Evolutionary conservation across 2,329 filamentous ascomycete species (phyloP), one percentile per base, ranked within the genome.

Genomic region (Beauveria pseudobassiana): DNA sequence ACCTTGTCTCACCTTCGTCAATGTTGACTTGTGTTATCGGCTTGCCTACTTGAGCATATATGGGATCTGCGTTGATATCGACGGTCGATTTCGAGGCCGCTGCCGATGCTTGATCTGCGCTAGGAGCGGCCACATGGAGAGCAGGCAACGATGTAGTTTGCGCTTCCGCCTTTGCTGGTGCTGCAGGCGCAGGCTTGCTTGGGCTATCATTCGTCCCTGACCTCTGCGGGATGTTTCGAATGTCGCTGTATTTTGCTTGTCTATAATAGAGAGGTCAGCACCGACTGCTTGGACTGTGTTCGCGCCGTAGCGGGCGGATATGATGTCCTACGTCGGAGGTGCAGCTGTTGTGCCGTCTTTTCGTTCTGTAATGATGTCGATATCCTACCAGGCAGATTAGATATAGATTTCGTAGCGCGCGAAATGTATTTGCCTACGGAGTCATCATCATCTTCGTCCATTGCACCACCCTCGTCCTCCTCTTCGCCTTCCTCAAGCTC

Each of bases 41-140:
- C 68, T 95, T 93, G 67, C 96, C 95, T 24, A 87, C 87, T 3
- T 82, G 80, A 20, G 89, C 86, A 73, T 96, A 93, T 2, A 89
- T 77, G 0, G 95, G 93, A 65, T 92, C 90, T 4, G 83, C 88
- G 73, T 96, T 86, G 59, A 97, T 84, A 70, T 98, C 90, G 65
- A 98, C 84, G 54, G 86, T 93, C 14, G 92, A 96, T 62, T 88
- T 93, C 46, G 88, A 78, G 74, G 91, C 78, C 73, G 95, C 78
- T 67, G 87, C 77, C 1, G 84, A 83, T 55, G 85, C 83, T 64
- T 79, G 69, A 65, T 82, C 75, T 74, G 77, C 82, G 74, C 77
- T 84, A 4, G 76, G 74, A 1, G 71, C 69, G 20, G 73, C 72
- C 28, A 73, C 67, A 48, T 73, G 72, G 42, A 68, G 58, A 18